Evolutionary conservation across 495 filamentous ascomycete species (phyloP).

Genomic region (Neurospora hispaniola): DNA sequence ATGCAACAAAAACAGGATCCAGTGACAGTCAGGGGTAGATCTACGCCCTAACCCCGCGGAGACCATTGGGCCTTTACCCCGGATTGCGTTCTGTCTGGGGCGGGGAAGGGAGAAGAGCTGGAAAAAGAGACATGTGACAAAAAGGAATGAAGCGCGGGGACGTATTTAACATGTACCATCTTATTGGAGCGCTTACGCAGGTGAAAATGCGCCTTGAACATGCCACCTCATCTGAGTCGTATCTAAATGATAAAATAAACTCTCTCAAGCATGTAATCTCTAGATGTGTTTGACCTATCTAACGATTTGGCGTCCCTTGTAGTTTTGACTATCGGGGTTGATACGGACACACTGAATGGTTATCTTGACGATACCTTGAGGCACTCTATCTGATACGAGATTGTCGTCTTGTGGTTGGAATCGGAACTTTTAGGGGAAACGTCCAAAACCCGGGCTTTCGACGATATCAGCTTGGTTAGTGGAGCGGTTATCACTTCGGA

Average conservation of each 20-base stretch:
- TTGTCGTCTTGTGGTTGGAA: neutral
- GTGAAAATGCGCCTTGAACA: neutral
- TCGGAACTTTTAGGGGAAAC: neutral
- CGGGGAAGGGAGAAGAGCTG: neutral
- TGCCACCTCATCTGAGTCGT: neutral
- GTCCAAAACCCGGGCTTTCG: neutral
- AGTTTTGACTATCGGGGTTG: neutral
- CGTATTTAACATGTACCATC: neutral
- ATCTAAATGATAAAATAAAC: neutral
- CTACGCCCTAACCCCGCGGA: neutral
- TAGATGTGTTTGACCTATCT: neutral
- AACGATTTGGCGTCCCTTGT: neutral
- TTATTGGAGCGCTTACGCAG: neutral
- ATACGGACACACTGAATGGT: neutral
- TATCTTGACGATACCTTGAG: neutral
- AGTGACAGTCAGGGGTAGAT: neutral
- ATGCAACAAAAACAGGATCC: neutral
- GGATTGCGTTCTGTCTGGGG: neutral
- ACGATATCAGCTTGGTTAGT: neutral
- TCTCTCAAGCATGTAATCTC: neutral
- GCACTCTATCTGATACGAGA: neutral
- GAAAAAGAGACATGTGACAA: neutral
- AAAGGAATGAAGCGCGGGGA: neutral
- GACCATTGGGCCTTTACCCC: neutral
- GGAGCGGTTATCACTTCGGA: constrained; percentile 1